Base-by-base conservation (phyloP, 805 yeast species). In the Metschnikowia lachancei region DNA sequence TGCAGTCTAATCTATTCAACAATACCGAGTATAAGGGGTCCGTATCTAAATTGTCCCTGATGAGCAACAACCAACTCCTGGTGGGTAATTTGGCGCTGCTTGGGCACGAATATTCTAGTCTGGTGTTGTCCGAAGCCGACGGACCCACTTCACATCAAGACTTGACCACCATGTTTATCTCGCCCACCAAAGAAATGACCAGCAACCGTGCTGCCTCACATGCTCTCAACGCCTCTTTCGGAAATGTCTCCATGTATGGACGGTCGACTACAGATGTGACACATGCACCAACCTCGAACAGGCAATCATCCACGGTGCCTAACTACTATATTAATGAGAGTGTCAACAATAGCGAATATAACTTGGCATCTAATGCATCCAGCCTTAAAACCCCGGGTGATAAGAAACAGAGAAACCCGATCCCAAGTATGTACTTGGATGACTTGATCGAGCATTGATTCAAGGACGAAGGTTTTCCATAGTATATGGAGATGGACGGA, bases 181-280 rank as follows among this genome's bases (percentile, higher is more conserved):
- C 94, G 2, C 95, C 95, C 29, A 87, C 95, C 1, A 83, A 82
- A 14, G 89, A 85, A 57, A 77, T 82, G 78, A 70, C 71, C 46
- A 76, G 75, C 55, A 71, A 66, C 55, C 64, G 70, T 36, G 62
- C 57, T 28, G 58, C 59, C 39, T 60, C 71, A 4, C 48, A 58
- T 37, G 60, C 57, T 39, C 44, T 43, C 38, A 53, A 43, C 16
- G 63, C 61, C 13, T 60, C 66, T 9, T 42, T 51, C 4, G 36
- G 56, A 14, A 55, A 51, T 39, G 45, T 60, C 19, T 58, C 61
- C 3, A 19, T 49, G 26, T 42, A 17, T n/a, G 42, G 47, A 28
- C 35, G 62, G 6, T 58, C 66, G 7, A 49, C 52, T 3, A 36
- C 57, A 13, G 54, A 51, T 36, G 43, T 56, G 26, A 54, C 59